Evolutionary conservation across 495 filamentous ascomycete species (phyloP).

Genomic region (Penicillium lagena): DNA sequence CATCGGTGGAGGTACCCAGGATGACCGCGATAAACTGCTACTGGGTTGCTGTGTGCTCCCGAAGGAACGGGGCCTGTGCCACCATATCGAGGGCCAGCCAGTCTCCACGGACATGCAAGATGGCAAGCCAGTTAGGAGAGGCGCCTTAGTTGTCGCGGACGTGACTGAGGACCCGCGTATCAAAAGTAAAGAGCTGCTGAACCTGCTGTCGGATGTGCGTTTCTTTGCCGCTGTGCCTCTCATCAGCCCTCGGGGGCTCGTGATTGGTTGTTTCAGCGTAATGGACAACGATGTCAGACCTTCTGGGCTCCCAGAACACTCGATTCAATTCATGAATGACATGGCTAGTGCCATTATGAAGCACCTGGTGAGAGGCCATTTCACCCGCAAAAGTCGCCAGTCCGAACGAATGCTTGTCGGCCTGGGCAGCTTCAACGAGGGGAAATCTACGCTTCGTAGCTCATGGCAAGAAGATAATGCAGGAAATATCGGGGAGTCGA

Average conservation of each 20-base stretch:
- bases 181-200: conserved; percentile 16
- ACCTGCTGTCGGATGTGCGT: conserved; percentile 24
- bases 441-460: conserved; percentile 15
- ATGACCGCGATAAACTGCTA: conserved; percentile 24
- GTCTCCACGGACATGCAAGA: background rate
- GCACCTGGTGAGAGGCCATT: conserved; percentile 10
- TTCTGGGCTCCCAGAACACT: conserved; percentile 7
- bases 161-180: conserved; percentile 17
- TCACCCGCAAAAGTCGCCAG: conserved; percentile 2
- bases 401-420: conserved; percentile 24
- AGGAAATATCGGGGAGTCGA: conserved; percentile 3
- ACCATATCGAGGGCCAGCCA: conserved; percentile 19
- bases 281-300: conserved; percentile 39
- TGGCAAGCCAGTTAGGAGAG: conserved; percentile 11
- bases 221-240: conserved; percentile 60
- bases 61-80: conserved; percentile 36
- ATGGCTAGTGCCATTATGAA: conserved; percentile 23
- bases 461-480: conserved; percentile 15
- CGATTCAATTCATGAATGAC: conserved; percentile 25
- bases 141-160: conserved; percentile 16
- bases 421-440: conserved; percentile 27
- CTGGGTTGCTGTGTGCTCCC: conserved; percentile 39
- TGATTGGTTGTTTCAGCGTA: conserved; percentile 56
- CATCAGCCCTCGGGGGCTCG: conserved; percentile 46
- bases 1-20: conserved; percentile 11